Evolutionary conservation across 2,329 filamentous ascomycete species (phyloP).

Genomic region (Colletotrichum siamense): DNA sequence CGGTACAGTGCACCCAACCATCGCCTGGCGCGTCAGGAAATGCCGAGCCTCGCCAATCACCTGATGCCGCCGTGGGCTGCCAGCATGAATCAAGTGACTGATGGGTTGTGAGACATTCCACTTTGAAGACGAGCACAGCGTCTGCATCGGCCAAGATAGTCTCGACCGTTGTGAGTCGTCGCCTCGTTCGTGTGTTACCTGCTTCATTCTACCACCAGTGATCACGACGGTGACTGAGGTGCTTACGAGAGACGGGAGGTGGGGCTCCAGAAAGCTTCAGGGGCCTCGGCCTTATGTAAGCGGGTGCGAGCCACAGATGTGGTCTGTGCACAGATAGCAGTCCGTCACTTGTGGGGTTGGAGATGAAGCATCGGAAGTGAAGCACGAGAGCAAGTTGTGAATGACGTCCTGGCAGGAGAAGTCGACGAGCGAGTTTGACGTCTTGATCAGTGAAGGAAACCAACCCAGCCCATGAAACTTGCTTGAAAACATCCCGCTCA

Average conservation of each 20-base stretch:
- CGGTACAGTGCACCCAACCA: background rate
- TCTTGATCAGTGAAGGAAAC: background rate
- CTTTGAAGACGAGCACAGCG: constrained; percentile 1
- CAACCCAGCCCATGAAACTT: background rate
- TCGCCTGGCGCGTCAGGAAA: constrained; percentile 1
- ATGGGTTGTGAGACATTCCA: constrained; percentile 23
- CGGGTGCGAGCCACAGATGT: background rate
- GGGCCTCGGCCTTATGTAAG: background rate
- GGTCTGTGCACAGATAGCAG: background rate
- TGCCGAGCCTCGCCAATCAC: constrained; percentile 23
- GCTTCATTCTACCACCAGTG: background rate
- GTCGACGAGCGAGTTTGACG: background rate
- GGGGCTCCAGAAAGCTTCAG: background rate
- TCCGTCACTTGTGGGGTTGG: constrained; percentile 5
- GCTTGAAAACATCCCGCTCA: background rate
- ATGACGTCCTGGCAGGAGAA: background rate
- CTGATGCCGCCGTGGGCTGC: constrained; percentile 19
- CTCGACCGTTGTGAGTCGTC: background rate
- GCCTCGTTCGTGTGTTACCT: background rate
- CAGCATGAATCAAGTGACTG: constrained; percentile 24
- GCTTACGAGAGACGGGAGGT: background rate
- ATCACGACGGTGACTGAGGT: background rate
- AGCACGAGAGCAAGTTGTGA: background rate
- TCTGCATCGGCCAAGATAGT: background rate
- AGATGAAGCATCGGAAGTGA: background rate